A percentile compares a stretch with the other conserved stretches of the same genome.
Evolutionary conservation across 2,329 filamentous ascomycete genomes (phyloP).

Genomic region (Calonectria pauciramosa): DNA sequence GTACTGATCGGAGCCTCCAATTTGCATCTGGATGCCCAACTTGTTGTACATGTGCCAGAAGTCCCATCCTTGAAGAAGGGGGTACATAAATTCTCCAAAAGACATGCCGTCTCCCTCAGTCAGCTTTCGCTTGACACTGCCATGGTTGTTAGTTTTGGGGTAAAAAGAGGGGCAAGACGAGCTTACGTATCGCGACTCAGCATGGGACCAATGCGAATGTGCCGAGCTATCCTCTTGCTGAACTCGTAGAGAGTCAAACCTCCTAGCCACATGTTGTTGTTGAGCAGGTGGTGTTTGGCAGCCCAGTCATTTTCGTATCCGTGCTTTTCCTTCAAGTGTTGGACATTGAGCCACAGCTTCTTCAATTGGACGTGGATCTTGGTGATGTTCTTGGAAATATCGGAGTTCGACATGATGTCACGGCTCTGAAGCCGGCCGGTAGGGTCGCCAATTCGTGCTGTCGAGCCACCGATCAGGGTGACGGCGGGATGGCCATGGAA

Average conservation of each 20-base stretch:
- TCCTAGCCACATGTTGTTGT: slow-evolving; percentile 90
- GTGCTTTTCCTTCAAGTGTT: slow-evolving; percentile 73
- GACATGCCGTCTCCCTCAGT: slow-evolving; percentile 93
- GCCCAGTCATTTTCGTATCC: slow-evolving; percentile 74
- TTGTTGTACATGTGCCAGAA: slow-evolving; percentile 88
- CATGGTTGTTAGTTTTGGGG: slow-evolving; percentile 33
- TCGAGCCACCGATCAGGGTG: slow-evolving; percentile 80
- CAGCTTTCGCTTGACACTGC: slow-evolving; percentile 82
- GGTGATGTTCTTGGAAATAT: slow-evolving; percentile 73
- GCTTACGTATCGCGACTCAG: slow-evolving; percentile 88
- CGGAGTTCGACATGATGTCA: slow-evolving; percentile 63
- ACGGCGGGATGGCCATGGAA: slow-evolving; percentile 79
- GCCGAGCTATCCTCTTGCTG: slow-evolving; percentile 78
- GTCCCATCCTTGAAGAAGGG: slow-evolving; percentile 94
- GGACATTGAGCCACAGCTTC: slow-evolving; percentile 81
- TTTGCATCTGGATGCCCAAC: slow-evolving; percentile 82
- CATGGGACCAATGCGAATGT: slow-evolving; percentile 87
- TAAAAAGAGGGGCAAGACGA: not conserved
- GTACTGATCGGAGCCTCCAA: slow-evolving; percentile 95
- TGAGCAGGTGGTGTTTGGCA: slow-evolving; percentile 77
- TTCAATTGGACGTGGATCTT: slow-evolving; percentile 79
- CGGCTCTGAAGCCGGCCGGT: slow-evolving; percentile 77
- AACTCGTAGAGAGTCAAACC: slow-evolving; percentile 80
- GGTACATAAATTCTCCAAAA: slow-evolving; percentile 93
- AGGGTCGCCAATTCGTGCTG: slow-evolving; percentile 84